A percentile compares a stretch with the other conserved stretches of the same genome.
Evolutionary conservation across 306 rosid species (phyloP).

Genomic region (Trifolium subterraneum): DNA sequence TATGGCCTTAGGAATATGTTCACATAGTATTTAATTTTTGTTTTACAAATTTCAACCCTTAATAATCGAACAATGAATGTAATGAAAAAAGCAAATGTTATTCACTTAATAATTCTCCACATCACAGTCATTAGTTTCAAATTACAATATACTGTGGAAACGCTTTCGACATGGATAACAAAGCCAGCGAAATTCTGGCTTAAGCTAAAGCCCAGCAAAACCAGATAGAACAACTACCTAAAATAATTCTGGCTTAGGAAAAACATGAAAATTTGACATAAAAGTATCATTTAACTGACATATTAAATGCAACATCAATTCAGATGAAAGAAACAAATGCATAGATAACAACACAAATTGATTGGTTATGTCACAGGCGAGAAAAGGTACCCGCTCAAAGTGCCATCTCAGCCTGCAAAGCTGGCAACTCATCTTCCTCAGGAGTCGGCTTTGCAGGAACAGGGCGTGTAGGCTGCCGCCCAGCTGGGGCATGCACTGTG

Average conservation of each 20-base stretch:
- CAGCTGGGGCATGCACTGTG: conserved; percentile 79
- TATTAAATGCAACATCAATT: conserved; percentile 22
- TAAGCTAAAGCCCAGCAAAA: conserved; percentile 32
- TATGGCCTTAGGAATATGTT: too few relatives aligned
- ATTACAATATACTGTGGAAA: conserved; percentile 57
- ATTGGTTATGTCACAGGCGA: conserved; percentile 37
- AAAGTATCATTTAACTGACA: conserved; percentile 38
- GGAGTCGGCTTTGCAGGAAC: conserved; percentile 76
- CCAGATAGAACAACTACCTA: conserved; percentile 28
- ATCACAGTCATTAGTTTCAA: conserved; percentile 38
- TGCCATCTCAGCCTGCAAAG: conserved; percentile 99
- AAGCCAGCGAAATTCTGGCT: conserved; percentile 57
- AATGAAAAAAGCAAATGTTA: too few relatives aligned
- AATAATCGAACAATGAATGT: too few relatives aligned
- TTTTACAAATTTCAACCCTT: too few relatives aligned
- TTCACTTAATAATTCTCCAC: conserved; percentile 48
- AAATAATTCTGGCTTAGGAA: background rate
- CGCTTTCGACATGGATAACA: conserved; percentile 41
- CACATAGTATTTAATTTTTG: too few relatives aligned
- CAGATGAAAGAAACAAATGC: conserved; percentile 16
- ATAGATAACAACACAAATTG: background rate
- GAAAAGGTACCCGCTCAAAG: conserved; percentile 69
- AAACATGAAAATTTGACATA: conserved; percentile 33
- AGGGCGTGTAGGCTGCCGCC: conserved; percentile 79
- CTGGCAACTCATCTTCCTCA: conserved; percentile 95